Percentiles rank a stretch among this genome's conserved stretches.
phyloP scores from a whole-genome alignment of 768 basidiomycete genomes.

The Holtermannia corniformis region DNA sequence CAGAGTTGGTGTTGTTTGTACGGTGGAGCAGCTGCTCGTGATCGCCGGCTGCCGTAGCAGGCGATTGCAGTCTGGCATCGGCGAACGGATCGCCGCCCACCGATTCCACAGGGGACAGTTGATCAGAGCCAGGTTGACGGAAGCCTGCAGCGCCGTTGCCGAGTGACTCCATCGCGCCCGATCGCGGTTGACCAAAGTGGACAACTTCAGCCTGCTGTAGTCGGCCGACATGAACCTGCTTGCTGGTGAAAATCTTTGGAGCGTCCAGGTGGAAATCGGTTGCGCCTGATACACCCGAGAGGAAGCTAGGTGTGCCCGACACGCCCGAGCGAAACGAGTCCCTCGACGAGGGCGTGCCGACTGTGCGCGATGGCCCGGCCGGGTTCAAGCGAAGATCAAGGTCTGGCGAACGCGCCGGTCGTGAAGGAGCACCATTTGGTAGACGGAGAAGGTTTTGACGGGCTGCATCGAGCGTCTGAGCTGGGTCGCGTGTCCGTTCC shows the following conservation, averaged over 20 bases:
- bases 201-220: constrained; percentile 39
- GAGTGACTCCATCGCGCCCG: constrained; percentile 2
- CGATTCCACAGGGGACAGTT: not conserved
- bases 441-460: constrained; percentile 22
- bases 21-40: not conserved
- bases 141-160: not conserved
- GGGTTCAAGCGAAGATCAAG: constrained; percentile 28
- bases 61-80: not conserved
- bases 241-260: constrained; percentile 35
- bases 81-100: constrained; percentile 5
- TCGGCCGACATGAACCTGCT: constrained; percentile 35
- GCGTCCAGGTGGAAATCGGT: constrained; percentile 32
- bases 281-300: constrained; percentile 25
- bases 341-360: constrained; percentile 6
- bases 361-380: not conserved
- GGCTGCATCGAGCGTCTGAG: constrained; percentile 29
- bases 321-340: constrained; percentile 24
- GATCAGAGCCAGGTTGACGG: not conserved
- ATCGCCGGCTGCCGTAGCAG: not conserved
- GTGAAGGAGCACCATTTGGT: constrained; percentile 17
- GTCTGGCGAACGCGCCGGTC: constrained; percentile 36
- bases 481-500: constrained; percentile 8
- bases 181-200: constrained; percentile 12
- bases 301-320: constrained; percentile 22
- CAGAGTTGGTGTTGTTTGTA: not conserved